These are phyloP conservation scores for Podila verticillata DNA, from an alignment of 192 early-diverging fungal genomes.

Conservation along the genomic window DNA sequence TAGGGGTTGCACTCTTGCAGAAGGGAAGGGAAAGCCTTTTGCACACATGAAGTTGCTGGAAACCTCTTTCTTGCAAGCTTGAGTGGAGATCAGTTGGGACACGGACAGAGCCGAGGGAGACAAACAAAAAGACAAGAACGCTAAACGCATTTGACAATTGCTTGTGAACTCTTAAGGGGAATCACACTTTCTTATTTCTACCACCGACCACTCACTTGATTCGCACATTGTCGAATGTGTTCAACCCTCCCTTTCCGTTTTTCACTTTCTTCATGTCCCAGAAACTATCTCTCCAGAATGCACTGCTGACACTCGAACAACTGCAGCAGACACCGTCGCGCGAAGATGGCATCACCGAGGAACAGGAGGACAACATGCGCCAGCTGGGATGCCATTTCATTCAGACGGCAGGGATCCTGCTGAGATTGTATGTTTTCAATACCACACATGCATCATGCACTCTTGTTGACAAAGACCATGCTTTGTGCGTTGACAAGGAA, in stretches of 20 bases:
- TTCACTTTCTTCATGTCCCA: slow-evolving; percentile 19
- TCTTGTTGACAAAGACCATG: not conserved
- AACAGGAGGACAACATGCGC: slow-evolving; percentile 79
- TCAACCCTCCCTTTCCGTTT: not conserved
- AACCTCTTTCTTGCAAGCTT: no score
- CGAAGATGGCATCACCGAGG: slow-evolving; percentile 63
- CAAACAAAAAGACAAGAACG: no score
- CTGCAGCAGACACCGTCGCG: slow-evolving; percentile 73
- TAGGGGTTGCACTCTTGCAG: no score
- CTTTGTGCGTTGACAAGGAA: not conserved
- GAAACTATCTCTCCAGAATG: slow-evolving; percentile 79
- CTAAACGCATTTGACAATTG: no score
- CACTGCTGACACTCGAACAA: slow-evolving; percentile 78
- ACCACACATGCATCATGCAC: not conserved
- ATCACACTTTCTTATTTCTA: no score
- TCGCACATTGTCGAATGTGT: no score
- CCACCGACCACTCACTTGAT: no score
- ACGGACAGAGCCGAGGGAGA: no score
- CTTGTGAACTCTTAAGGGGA: no score
- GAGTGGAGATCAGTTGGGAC: no score
- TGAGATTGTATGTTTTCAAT: slow-evolving; percentile 68
- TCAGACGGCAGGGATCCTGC: slow-evolving; percentile 81
- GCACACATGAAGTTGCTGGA: no score
- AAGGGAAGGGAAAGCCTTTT: no score
- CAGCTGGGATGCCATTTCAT: slow-evolving; percentile 86